phyloP scores from a whole-genome alignment of 2,329 filamentous ascomycete genomes.

The Ascochyta viciae-villosae region DNA sequence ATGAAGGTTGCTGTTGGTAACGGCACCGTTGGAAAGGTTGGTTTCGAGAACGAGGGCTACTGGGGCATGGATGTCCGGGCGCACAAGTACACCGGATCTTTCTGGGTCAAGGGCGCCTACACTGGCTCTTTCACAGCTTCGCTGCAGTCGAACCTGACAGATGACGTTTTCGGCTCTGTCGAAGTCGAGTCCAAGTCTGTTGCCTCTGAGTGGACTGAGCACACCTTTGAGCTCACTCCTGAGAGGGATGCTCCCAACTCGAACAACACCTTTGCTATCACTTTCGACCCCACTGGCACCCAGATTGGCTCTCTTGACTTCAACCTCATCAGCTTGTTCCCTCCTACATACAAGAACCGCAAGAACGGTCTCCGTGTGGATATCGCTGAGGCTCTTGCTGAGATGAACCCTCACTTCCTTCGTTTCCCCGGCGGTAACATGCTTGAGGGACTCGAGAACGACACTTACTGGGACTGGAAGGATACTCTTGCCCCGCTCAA shows the following conservation, averaged over 20 bases:
- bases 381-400: conserved; percentile 55
- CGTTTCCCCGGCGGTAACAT: conserved; percentile 62
- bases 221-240: conserved; percentile 48
- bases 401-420: conserved; percentile 55
- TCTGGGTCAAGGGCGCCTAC: conserved; percentile 54
- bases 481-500: conserved; percentile 58
- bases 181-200: conserved; percentile 39
- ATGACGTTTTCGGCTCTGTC: conserved; percentile 51
- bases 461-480: conserved; percentile 54
- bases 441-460: conserved; percentile 41
- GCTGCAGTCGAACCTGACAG: conserved; percentile 51
- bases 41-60: conserved; percentile 59
- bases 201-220: conserved; percentile 50
- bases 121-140: conserved; percentile 49
- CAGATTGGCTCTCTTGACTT: conserved; percentile 49
- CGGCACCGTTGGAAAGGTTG: conserved; percentile 49
- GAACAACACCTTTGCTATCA: conserved; percentile 61
- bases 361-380: conserved; percentile 60
- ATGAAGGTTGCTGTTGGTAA: conserved; percentile 51
- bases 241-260: conserved; percentile 51
- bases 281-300: conserved; percentile 53
- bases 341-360: conserved; percentile 61
- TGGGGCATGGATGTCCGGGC: conserved; percentile 60
- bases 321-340: conserved; percentile 61
- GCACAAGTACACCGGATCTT: conserved; percentile 59